phyloP scores from a whole-genome alignment of 768 basidiomycete species.

The Candolleomyces aberdarensis region DNA sequence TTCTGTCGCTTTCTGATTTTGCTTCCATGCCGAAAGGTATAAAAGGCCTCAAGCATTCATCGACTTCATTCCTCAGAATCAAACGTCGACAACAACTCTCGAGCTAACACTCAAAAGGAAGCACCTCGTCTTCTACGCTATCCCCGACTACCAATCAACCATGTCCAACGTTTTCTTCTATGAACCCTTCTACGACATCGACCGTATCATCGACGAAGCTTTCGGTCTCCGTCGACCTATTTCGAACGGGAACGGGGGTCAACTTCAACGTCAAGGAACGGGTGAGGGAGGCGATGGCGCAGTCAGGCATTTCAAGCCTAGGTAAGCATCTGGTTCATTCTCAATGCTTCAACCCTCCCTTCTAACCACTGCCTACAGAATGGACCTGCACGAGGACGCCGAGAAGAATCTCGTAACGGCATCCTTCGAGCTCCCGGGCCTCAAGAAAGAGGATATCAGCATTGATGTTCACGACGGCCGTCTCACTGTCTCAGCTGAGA shows the following conservation, averaged over 20 bases:
- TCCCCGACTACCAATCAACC: not conserved
- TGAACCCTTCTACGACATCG: conserved; percentile 11
- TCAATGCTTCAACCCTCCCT: too few relatives aligned
- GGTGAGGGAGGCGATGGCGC: conserved; percentile 11
- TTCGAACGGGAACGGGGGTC: not conserved
- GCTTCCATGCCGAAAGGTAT: too few relatives aligned
- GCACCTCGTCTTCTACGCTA: not conserved
- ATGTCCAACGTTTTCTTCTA: conserved; percentile 12
- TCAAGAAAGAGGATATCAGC: conserved; percentile 46
- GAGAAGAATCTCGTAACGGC: conserved; percentile 49
- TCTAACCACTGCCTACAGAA: conserved; percentile 27
- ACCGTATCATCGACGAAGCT: conserved; percentile 7
- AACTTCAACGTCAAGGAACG: conserved; percentile 4
- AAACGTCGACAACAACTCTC: not conserved
- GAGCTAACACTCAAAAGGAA: not conserved
- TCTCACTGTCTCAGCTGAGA: conserved; percentile 52
- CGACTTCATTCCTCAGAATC: too few relatives aligned
- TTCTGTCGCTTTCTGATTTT: too few relatives aligned
- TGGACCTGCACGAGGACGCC: conserved; percentile 52
- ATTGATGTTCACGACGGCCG: conserved; percentile 50
- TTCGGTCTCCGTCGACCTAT: not conserved
- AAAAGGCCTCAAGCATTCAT: too few relatives aligned
- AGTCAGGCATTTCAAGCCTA: conserved; percentile 26
- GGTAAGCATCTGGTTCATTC: conserved; percentile 15
- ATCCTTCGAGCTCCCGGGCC: conserved; percentile 55